Evolutionary conservation across 345 rosid genomes (phyloP).

Genomic region (Rhodamnia argentea): DNA sequence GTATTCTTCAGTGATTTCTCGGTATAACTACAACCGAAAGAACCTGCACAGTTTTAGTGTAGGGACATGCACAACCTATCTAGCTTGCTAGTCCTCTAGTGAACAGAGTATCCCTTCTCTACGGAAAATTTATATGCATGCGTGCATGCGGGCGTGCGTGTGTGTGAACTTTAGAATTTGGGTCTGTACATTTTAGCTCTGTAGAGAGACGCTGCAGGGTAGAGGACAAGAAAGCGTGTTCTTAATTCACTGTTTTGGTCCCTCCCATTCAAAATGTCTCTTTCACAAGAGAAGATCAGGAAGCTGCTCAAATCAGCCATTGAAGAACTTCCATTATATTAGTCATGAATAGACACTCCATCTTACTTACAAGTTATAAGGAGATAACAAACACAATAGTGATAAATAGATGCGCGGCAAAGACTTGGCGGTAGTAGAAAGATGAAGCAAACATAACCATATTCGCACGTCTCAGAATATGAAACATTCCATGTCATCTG

Average conservation of each 20-base stretch:
- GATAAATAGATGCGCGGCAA: neutral
- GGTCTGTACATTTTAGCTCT: neutral
- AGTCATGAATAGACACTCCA: neutral
- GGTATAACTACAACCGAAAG: neutral
- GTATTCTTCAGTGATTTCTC: neutral
- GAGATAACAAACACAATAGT: neutral
- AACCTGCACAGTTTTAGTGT: neutral
- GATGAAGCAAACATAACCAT: neutral
- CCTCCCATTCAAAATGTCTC: neutral
- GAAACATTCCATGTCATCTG: neutral
- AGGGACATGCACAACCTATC: neutral
- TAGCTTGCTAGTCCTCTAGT: too few relatives aligned
- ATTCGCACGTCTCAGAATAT: neutral
- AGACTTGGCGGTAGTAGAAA: neutral
- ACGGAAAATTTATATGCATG: too few relatives aligned
- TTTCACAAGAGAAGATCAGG: neutral
- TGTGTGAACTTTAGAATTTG: too few relatives aligned
- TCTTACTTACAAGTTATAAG: neutral
- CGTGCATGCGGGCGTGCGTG: too few relatives aligned
- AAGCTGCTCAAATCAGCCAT: neutral
- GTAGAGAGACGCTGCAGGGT: neutral
- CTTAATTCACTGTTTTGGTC: neutral
- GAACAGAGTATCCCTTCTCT: too few relatives aligned
- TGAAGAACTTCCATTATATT: neutral
- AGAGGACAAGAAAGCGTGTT: neutral